Evolutionary conservation across 306 rosid species (phyloP).

Genomic region (Arachis hypogaea): DNA sequence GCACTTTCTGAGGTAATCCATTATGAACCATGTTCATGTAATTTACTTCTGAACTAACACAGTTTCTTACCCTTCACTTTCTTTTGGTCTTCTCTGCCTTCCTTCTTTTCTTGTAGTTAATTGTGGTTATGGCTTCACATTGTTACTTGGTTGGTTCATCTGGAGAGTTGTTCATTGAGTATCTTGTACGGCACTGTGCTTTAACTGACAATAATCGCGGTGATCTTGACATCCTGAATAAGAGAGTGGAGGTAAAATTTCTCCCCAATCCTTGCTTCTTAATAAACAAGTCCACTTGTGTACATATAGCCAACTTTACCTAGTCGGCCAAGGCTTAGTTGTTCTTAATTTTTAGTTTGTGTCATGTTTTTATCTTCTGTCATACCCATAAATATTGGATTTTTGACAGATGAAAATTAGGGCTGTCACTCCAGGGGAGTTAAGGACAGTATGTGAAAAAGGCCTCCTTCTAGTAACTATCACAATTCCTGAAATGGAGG

Average conservation of each 20-base stretch:
- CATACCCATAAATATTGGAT: constrained; percentile 26
- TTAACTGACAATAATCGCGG: constrained; percentile 54
- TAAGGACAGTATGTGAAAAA: constrained; percentile 85
- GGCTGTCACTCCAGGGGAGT: constrained; percentile 59
- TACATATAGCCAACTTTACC: background rate
- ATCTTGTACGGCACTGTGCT: constrained; percentile 87
- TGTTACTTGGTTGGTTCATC: constrained; percentile 94
- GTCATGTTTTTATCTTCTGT: constrained; percentile 27
- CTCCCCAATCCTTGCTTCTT: background rate
- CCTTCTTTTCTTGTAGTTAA: constrained; percentile 64
- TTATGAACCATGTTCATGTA: constrained; percentile 20
- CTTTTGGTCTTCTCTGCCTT: constrained; percentile 27
- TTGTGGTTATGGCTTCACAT: constrained; percentile 97
- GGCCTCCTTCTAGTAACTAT: constrained; percentile 92
- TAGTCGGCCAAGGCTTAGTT: no score
- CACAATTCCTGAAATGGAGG: constrained; percentile 99
- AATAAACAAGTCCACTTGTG: background rate
- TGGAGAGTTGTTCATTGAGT: constrained; percentile 91
- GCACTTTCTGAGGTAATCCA: constrained; percentile 81
- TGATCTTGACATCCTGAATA: constrained; percentile 60
- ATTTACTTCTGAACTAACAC: constrained; percentile 8
- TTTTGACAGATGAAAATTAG: constrained; percentile 75
- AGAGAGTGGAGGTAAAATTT: constrained; percentile 75
- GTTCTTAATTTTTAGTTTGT: background rate
- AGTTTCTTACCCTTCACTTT: background rate